These are phyloP conservation scores for Tetrapisispora namnaoensis DNA, from an alignment of 805 yeast genomes.

Conservation along the genomic window DNA sequence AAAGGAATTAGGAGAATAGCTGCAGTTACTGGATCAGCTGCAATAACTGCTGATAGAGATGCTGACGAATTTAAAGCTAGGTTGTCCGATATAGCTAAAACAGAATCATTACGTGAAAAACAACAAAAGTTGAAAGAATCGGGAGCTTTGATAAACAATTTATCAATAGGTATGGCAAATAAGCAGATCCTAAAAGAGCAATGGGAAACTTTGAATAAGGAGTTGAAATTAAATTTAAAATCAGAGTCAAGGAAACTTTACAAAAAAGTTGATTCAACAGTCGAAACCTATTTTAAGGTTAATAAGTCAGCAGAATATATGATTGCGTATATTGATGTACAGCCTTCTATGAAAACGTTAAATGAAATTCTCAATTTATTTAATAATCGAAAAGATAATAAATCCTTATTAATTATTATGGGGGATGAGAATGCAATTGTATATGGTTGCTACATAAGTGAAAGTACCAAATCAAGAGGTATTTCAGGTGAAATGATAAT, in stretches of 20 bases:
- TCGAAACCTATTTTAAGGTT: constrained; percentile 54
- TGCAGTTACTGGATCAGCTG: constrained; percentile 89
- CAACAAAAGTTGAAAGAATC: constrained; percentile 74
- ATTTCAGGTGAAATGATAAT: constrained; percentile 70
- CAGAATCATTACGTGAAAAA: constrained; percentile 65
- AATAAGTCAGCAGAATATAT: constrained; percentile 44
- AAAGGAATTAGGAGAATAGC: constrained; percentile 98
- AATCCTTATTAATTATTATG: constrained; percentile 69
- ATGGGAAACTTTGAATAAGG: constrained; percentile 71
- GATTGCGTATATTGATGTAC: constrained; percentile 57
- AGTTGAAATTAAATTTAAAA: constrained; percentile 78
- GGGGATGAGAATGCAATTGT: constrained; percentile 74
- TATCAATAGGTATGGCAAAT: constrained; percentile 67
- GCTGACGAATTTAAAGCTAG: constrained; percentile 61
- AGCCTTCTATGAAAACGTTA: constrained; percentile 85
- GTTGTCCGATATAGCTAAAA: constrained; percentile 46
- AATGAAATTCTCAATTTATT: constrained; percentile 82
- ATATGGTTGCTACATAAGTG: constrained; percentile 85
- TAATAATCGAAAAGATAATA: constrained; percentile 58
- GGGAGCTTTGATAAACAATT: constrained; percentile 74
- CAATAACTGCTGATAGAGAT: constrained; percentile 76
- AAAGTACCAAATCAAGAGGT: constrained; percentile 56
- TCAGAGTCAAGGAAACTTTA: constrained; percentile 78
- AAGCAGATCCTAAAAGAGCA: constrained; percentile 66
- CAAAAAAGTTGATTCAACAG: constrained; percentile 67